Percentiles rank a stretch among this genome's conserved stretches.
phyloP scores from a whole-genome alignment of 2,329 filamentous ascomycete genomes.

The Apiospora arundinis region DNA sequence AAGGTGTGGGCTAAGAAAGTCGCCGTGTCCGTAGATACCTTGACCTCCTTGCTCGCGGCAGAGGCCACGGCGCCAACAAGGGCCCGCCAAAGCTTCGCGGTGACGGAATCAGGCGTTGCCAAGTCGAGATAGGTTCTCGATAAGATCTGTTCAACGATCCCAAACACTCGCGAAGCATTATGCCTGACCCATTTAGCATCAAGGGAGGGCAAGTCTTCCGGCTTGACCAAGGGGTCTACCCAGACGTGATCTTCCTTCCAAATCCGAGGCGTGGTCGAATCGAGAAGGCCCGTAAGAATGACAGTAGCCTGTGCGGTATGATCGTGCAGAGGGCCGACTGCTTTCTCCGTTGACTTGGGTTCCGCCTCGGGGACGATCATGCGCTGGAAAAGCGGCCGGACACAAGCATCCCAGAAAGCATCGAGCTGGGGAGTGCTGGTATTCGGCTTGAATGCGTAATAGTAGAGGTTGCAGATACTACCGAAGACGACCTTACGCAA shows the following conservation, averaged over 20 bases:
- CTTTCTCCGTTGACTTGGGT: slow-evolving; percentile 40
- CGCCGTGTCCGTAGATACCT: slow-evolving; percentile 82
- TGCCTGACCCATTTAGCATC: slow-evolving; percentile 88
- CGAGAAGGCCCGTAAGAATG: slow-evolving; percentile 77
- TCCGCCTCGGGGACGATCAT: slow-evolving; percentile 51
- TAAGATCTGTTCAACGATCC: slow-evolving; percentile 64
- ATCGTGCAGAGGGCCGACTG: slow-evolving; percentile 46
- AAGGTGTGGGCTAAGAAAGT: slow-evolving; percentile 77
- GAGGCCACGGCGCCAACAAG: slow-evolving; percentile 68
- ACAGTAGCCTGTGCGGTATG: slow-evolving; percentile 66
- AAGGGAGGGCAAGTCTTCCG: slow-evolving; percentile 81
- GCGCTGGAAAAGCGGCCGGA: slow-evolving; percentile 67
- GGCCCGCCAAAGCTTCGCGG: slow-evolving; percentile 63
- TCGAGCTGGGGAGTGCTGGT: slow-evolving; percentile 72
- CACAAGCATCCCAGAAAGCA: slow-evolving; percentile 77
- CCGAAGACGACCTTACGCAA: slow-evolving; percentile 65
- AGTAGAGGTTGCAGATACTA: slow-evolving; percentile 80
- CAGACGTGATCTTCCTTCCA: slow-evolving; percentile 80
- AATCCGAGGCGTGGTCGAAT: slow-evolving; percentile 60
- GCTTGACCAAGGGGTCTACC: slow-evolving; percentile 61
- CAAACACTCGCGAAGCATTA: slow-evolving; percentile 70
- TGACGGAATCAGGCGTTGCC: slow-evolving; percentile 61
- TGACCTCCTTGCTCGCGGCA: slow-evolving; percentile 85
- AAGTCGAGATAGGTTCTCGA: slow-evolving; percentile 68
- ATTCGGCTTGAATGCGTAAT: slow-evolving; percentile 80